Percentiles rank a stretch among this genome's conserved stretches.
Evolutionary conservation across 2,329 filamentous ascomycete species (phyloP).

Genomic region (Botrytis galanthina): DNA sequence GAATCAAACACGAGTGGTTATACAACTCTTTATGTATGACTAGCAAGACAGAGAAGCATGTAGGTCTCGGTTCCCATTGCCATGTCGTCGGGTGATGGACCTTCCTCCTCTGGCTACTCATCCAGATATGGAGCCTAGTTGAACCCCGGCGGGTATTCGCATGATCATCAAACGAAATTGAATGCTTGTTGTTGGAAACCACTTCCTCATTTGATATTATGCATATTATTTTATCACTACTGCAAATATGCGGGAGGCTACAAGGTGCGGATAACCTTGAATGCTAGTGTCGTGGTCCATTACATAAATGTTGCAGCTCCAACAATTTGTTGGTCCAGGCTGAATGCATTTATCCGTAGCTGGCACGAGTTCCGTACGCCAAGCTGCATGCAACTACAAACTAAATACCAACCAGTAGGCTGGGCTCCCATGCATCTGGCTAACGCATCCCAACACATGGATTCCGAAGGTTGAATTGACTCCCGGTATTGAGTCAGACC

Average conservation of each 20-base stretch:
- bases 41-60: neutral
- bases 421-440: constrained; percentile 9
- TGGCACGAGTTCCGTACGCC: constrained; percentile 14
- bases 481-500: constrained; percentile 16
- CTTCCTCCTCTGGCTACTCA: neutral
- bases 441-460: constrained; percentile 9
- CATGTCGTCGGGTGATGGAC: constrained; percentile 5
- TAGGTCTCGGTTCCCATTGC: constrained; percentile 9
- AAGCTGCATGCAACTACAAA: constrained; percentile 7
- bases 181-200: neutral
- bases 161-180: neutral
- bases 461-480: constrained; percentile 4
- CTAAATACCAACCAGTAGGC: constrained; percentile 7
- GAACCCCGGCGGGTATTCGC: neutral
- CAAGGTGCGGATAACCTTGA: neutral
- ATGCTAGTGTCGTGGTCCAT: neutral
- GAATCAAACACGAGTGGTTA: constrained; percentile 9
- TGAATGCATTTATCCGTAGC: constrained; percentile 7
- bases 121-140: neutral
- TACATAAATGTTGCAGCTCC: constrained; percentile 5
- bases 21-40: constrained; percentile 5
- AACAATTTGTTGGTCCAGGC: constrained; percentile 15
- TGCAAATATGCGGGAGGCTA: neutral
- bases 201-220: neutral
- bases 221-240: neutral